Conservation (phyloP, 2,329 filamentous ascomycete species). For the Phialemonium atrogriseum region DNA sequence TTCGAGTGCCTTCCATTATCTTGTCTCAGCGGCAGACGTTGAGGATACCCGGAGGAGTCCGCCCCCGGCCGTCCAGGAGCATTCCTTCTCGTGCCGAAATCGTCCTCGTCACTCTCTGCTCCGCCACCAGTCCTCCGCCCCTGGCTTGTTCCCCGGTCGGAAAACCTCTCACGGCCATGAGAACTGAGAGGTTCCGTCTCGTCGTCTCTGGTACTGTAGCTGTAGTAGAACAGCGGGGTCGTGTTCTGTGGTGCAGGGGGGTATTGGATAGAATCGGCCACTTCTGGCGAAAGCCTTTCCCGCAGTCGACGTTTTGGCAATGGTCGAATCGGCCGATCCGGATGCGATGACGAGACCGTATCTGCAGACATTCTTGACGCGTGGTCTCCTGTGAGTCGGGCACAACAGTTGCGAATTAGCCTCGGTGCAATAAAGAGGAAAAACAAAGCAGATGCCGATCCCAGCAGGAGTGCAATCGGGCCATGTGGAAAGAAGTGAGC, state of each 20-base stretch:
- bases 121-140: conserved; percentile 46
- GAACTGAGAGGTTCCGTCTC: conserved; percentile 20
- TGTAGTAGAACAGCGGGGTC: conserved; percentile 69
- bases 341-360: conserved; percentile 71
- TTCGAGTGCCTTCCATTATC: conserved; percentile 37
- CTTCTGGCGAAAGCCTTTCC: conserved; percentile 77
- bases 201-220: conserved; percentile 48
- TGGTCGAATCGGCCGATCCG: conserved; percentile 86
- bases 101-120: conserved; percentile 55
- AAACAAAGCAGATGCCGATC: not conserved
- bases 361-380: conserved; percentile 55
- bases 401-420: conserved; percentile 20
- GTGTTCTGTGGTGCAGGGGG: conserved; percentile 66
- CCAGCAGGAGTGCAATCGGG: not conserved
- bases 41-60: conserved; percentile 34
- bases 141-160: conserved; percentile 22
- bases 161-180: conserved; percentile 19
- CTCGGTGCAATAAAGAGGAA: conserved; percentile 4
- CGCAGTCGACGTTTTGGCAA: conserved; percentile 83
- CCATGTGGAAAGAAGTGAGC: conserved; percentile 1
- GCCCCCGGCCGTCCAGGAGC: conserved; percentile 37
- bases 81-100: conserved; percentile 28
- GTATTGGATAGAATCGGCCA: conserved; percentile 73
- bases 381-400: conserved; percentile 26
- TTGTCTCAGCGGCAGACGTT: conserved; percentile 33